Conservation (phyloP, 352 stramenopile genomes). For the Pythium plurisporium region DNA sequence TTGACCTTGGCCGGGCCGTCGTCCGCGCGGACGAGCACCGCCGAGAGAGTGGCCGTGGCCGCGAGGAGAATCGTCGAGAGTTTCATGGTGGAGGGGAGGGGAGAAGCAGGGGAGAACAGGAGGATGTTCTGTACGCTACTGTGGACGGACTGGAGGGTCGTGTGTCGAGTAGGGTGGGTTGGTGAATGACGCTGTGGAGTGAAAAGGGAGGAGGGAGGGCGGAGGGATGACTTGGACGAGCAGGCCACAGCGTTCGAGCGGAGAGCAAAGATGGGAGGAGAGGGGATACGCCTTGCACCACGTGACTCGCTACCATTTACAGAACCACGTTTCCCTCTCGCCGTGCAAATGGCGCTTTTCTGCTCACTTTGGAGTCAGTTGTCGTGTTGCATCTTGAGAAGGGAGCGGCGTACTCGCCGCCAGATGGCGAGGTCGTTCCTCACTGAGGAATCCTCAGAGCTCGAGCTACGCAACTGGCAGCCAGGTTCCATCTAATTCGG, state of each 20-base stretch:
- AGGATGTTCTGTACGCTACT: too few relatives aligned
- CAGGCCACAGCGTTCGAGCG: not conserved
- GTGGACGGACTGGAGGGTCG: slow-evolving; percentile 3
- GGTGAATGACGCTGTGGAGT: not conserved
- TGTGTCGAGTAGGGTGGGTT: slow-evolving; percentile 28
- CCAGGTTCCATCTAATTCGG: too few relatives aligned
- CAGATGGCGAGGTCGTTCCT: too few relatives aligned
- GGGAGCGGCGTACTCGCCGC: too few relatives aligned
- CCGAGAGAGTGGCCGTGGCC: not conserved
- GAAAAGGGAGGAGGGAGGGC: not conserved
- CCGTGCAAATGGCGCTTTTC: too few relatives aligned
- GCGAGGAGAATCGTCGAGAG: slow-evolving; percentile 5
- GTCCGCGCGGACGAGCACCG: not conserved
- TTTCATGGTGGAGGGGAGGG: not conserved
- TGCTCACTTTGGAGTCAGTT: slow-evolving; percentile 1
- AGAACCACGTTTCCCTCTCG: too few relatives aligned
- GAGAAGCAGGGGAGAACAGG: too few relatives aligned
- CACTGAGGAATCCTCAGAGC: too few relatives aligned
- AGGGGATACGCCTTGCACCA: not conserved
- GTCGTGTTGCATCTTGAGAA: too few relatives aligned
- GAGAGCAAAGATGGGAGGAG: slow-evolving; percentile 13
- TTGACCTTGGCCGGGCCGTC: not conserved
- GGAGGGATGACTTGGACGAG: not conserved
- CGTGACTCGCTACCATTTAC: not conserved
- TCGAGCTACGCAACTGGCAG: too few relatives aligned